These are phyloP conservation scores for Pseudotsuga menziesii DNA, from an alignment of 75 land plant genomes.

Conservation along the genomic window DNA sequence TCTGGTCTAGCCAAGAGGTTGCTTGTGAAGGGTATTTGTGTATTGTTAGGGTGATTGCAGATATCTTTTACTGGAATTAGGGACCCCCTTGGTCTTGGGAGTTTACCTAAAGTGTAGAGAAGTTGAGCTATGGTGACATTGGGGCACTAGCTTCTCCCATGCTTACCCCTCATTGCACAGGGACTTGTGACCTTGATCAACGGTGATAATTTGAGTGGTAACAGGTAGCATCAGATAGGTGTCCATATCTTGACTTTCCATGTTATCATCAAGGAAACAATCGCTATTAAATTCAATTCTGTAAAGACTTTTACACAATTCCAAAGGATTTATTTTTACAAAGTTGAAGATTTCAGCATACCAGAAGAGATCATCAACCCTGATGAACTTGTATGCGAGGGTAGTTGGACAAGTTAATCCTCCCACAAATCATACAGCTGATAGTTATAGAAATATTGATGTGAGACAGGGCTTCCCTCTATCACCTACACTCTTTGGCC, in stretches of 20 bases:
- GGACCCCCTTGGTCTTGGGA: no score
- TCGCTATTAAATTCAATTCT: neutral
- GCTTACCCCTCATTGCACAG: no score
- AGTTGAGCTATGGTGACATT: no score
- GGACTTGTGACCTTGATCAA: no score
- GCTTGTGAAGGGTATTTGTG: no score
- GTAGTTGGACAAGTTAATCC: neutral
- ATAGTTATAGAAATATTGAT: neutral
- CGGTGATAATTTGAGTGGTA: no score
- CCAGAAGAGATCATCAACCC: neutral
- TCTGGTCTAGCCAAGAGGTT: no score
- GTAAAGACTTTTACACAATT: neutral
- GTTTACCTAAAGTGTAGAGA: no score
- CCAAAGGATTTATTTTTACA: neutral
- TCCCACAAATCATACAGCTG: neutral
- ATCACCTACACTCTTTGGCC: neutral
- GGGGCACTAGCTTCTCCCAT: no score
- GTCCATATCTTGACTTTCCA: neutral
- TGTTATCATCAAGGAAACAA: neutral
- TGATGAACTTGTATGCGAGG: neutral
- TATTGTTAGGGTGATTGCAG: no score
- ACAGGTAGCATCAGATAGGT: neutral
- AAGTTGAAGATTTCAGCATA: neutral
- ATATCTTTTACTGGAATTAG: no score
- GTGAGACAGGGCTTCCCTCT: neutral